phyloP scores from a whole-genome alignment of 495 filamentous ascomycete genomes.

The Trichoderma erinaceum region DNA sequence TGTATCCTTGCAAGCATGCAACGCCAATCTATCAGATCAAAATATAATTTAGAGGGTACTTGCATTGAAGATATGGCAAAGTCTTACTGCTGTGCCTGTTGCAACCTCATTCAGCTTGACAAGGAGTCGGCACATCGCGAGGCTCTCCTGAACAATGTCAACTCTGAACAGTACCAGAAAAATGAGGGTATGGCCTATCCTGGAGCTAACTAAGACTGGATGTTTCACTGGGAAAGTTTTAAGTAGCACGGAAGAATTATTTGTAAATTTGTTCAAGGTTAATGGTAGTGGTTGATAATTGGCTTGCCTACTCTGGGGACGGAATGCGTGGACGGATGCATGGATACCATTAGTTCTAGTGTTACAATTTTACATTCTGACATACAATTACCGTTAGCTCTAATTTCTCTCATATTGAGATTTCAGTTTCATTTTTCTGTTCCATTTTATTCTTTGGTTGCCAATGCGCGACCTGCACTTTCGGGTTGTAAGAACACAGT shows the following conservation, averaged over 20 bases:
- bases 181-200: slow-evolving; percentile 26
- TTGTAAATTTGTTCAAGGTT: not conserved
- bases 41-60: slow-evolving; percentile 37
- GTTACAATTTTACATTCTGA: not conserved
- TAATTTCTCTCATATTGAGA: too few relatives aligned
- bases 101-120: slow-evolving; percentile 34
- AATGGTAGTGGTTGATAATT: not conserved
- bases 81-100: slow-evolving; percentile 39
- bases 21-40: slow-evolving; percentile 36
- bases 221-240: not conserved
- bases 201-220: not conserved
- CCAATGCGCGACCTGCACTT: too few relatives aligned
- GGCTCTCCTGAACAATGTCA: slow-evolving; percentile 13
- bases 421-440: too few relatives aligned
- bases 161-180: slow-evolving; percentile 1
- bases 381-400: too few relatives aligned
- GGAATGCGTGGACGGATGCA: not conserved
- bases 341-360: not conserved
- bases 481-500: too few relatives aligned
- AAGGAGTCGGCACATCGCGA: slow-evolving; percentile 31
- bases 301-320: not conserved
- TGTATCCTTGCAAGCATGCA: slow-evolving; percentile 37
- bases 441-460: too few relatives aligned
- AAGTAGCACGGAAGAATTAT: too few relatives aligned
- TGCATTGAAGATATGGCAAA: slow-evolving; percentile 33